Percentiles rank a stretch among this genome's conserved stretches.
Evolutionary conservation across 306 rosid species (phyloP).

Genomic region (Sindora glabra): DNA sequence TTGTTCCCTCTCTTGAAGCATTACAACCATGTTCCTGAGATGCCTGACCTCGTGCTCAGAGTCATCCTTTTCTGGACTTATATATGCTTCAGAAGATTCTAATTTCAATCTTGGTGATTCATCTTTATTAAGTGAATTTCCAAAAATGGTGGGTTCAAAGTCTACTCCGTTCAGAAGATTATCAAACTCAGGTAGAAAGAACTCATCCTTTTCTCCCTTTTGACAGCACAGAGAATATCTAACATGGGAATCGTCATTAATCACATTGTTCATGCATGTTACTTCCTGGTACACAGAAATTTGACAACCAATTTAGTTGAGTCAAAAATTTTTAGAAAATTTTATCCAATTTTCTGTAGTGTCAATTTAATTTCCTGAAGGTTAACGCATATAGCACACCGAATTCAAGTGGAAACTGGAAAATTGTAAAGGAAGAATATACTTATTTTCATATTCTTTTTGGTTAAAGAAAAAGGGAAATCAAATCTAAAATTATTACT

Average conservation of each 20-base stretch:
- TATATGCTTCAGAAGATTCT: constrained; percentile 33
- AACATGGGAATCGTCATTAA: constrained; percentile 22
- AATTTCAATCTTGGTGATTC: constrained; percentile 30
- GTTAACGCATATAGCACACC: too few species aligned
- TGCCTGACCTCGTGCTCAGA: constrained; percentile 55
- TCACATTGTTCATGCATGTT: constrained; percentile 27
- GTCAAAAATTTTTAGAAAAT: not conserved
- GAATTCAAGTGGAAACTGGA: too few species aligned
- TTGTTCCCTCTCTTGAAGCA: constrained; percentile 72
- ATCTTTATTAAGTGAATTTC: constrained; percentile 34
- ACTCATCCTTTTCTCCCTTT: constrained; percentile 41
- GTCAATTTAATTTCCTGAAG: not conserved
- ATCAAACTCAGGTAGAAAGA: constrained; percentile 39
- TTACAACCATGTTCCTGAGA: constrained; percentile 51
- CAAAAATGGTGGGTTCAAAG: constrained; percentile 20
- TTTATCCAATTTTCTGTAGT: not conserved
- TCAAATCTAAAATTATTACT: too few species aligned
- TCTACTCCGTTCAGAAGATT: constrained; percentile 46
- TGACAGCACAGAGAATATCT: constrained; percentile 32
- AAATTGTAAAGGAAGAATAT: too few species aligned
- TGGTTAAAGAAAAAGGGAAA: too few species aligned
- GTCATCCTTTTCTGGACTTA: constrained; percentile 34
- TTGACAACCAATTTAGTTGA: not conserved
- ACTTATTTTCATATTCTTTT: too few species aligned
- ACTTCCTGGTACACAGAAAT: constrained; percentile 42